These are phyloP conservation scores for Aspergillus pseudonomiae DNA, from an alignment of 2,329 filamentous ascomycete genomes.

Conservation along the genomic window DNA sequence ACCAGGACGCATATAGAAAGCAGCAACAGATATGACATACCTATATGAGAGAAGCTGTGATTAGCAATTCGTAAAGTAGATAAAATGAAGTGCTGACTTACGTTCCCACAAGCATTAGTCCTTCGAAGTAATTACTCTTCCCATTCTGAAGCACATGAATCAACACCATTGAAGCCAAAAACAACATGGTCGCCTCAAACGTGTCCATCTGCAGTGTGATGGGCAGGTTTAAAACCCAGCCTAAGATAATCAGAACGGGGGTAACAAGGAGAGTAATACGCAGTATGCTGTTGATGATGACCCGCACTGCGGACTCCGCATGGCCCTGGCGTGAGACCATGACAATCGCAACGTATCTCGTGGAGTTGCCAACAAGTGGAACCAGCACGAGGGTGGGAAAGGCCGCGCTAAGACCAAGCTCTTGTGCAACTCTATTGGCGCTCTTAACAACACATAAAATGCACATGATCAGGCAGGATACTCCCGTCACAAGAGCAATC, in stretches of 20 bases:
- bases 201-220: constrained; percentile 20
- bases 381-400: constrained; percentile 15
- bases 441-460: constrained; percentile 14
- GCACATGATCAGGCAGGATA: constrained; percentile 11
- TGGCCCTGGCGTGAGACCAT: constrained; percentile 10
- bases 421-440: constrained; percentile 1
- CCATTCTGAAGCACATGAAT: constrained; percentile 26
- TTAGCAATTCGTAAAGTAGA: background rate
- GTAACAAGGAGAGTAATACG: constrained; percentile 21
- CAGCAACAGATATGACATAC: constrained; percentile 20
- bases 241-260: constrained; percentile 17
- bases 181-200: constrained; percentile 23
- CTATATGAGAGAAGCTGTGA: background rate
- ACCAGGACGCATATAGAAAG: constrained; percentile 20
- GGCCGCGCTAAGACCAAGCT: constrained; percentile 11
- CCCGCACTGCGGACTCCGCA: constrained; percentile 19
- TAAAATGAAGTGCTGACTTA: constrained; percentile 11
- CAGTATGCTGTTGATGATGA: constrained; percentile 19
- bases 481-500: constrained; percentile 7
- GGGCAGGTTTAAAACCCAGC: constrained; percentile 16
- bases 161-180: constrained; percentile 24
- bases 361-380: constrained; percentile 20
- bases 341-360: constrained; percentile 18
- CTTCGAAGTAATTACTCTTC: constrained; percentile 25
- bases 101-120: constrained; percentile 25